Conservation (phyloP, 1,139 yeast species). For the Tardiomyces blankii region DNA sequence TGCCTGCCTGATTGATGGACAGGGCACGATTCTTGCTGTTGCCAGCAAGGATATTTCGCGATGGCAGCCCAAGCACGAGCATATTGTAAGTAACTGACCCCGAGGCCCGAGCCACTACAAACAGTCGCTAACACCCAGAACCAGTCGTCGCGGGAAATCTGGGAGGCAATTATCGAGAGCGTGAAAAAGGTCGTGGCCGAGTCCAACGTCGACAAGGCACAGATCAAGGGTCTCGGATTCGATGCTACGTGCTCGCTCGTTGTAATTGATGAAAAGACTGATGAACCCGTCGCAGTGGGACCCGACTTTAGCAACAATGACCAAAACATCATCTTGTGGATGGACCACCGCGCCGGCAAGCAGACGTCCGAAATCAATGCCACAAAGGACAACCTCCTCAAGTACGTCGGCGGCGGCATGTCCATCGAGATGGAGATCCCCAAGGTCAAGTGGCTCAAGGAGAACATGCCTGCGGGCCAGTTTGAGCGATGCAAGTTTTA, state of each 20-base stretch:
- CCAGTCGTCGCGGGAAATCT: conserved; percentile 86
- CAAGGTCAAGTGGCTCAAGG: conserved; percentile 91
- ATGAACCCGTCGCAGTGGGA: conserved; percentile 78
- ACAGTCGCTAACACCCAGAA: conserved; percentile 33
- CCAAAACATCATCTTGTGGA: conserved; percentile 89
- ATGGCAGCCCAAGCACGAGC: conserved; percentile 35
- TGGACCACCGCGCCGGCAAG: conserved; percentile 94
- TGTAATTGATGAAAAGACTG: conserved; percentile 54
- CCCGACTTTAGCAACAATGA: conserved; percentile 66
- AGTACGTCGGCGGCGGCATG: conserved; percentile 96
- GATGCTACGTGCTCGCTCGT: conserved; percentile 97
- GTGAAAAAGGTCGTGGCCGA: conserved; percentile 64
- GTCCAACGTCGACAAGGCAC: conserved; percentile 54
- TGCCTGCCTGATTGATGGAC: conserved; percentile 78
- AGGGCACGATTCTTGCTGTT: conserved; percentile 72
- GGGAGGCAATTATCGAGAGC: conserved; percentile 82
- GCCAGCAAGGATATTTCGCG: conserved; percentile 72
- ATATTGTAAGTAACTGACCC: conserved; percentile 22
- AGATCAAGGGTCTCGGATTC: conserved; percentile 80
- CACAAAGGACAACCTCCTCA: conserved; percentile 65
- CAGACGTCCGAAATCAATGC: conserved; percentile 76
- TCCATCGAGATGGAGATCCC: conserved; percentile 98
- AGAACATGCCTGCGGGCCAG: conserved; percentile 55
- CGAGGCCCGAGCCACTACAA: too few species aligned
- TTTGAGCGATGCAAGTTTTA: conserved; percentile 70